Conservation (phyloP, 192 early-diverging fungal species). For the Coemansia sp. region DNA sequence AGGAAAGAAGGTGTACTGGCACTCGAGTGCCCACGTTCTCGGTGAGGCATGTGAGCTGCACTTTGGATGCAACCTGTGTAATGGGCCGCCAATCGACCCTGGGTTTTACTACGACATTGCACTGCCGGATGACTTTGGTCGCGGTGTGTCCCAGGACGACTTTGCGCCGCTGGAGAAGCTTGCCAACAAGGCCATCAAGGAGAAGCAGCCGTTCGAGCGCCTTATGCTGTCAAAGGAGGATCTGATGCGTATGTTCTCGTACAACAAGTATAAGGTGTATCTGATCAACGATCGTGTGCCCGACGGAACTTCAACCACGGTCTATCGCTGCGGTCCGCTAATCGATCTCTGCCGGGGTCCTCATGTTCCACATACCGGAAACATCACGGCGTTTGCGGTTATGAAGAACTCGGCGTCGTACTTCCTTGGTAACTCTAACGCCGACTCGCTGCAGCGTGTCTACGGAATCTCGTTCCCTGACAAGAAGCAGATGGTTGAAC, state of each 20-base stretch:
- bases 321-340: conserved; percentile 97
- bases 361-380: conserved; percentile 92
- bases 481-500: conserved; percentile 94
- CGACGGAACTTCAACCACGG: conserved; percentile 92
- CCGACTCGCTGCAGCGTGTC: conserved; percentile 97
- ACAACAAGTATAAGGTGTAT: conserved; percentile 98
- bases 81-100: conserved; percentile 93
- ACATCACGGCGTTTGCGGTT: conserved; percentile 90
- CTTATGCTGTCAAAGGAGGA: conserved; percentile 85
- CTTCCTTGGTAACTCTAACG: conserved; percentile 95
- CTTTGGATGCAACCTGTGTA: conserved; percentile 97
- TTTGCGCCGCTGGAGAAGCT: conserved; percentile 86
- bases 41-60: conserved; percentile 97
- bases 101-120: conserved; percentile 99
- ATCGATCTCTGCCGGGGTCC: conserved; percentile 98
- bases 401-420: conserved; percentile 98
- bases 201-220: conserved; percentile 95
- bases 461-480: conserved; percentile 99
- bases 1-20: conserved; percentile 97
- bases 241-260: conserved; percentile 95
- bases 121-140: conserved; percentile 61
- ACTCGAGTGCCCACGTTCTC: conserved; percentile 95
- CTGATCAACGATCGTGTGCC: conserved; percentile 91
- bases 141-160: conserved; percentile 78
- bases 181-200: conserved; percentile 85